Conservation (phyloP, 2,329 filamentous ascomycete genomes). For the Elsinoe batatas region DNA sequence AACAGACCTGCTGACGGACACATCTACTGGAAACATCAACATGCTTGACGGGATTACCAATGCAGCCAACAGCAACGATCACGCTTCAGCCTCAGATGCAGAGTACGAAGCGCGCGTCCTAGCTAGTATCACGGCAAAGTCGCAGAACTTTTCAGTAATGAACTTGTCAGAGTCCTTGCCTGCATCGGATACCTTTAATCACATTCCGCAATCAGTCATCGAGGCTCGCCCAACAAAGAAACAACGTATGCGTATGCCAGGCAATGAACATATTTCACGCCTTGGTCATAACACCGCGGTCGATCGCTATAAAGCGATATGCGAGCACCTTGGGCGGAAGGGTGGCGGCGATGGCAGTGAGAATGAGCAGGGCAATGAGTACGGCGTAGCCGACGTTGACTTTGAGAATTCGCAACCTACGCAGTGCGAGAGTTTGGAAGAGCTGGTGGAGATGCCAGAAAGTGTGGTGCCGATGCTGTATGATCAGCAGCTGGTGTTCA, state of each 20-base stretch:
- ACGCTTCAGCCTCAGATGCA: not conserved
- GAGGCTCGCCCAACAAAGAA: constrained; percentile 29
- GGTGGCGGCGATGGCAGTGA: not conserved
- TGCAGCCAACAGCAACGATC: not conserved
- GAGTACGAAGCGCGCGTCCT: not conserved
- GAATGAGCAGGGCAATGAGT: constrained; percentile 4
- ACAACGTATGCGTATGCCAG: constrained; percentile 18
- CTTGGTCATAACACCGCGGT: constrained; percentile 9
- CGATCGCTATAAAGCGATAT: not conserved
- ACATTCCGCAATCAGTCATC: constrained; percentile 43
- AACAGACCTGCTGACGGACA: not conserved
- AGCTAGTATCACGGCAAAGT: not conserved
- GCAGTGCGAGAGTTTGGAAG: constrained; percentile 17
- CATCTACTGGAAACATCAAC: too few species aligned
- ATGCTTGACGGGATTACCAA: not conserved
- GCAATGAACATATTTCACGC: constrained; percentile 16
- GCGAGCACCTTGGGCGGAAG: not conserved
- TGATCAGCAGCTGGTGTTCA: constrained; percentile 19
- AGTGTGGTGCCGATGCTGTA: constrained; percentile 18
- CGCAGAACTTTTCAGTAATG: not conserved
- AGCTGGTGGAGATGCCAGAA: constrained; percentile 19
- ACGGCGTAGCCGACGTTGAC: constrained; percentile 15
- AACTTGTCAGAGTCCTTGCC: not conserved
- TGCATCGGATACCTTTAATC: not conserved
- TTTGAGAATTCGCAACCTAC: constrained; percentile 18